Percentiles rank a stretch among this genome's conserved stretches.
Evolutionary conservation across 306 rosid genomes (phyloP).

Genomic region (Canavalia gladiata): DNA sequence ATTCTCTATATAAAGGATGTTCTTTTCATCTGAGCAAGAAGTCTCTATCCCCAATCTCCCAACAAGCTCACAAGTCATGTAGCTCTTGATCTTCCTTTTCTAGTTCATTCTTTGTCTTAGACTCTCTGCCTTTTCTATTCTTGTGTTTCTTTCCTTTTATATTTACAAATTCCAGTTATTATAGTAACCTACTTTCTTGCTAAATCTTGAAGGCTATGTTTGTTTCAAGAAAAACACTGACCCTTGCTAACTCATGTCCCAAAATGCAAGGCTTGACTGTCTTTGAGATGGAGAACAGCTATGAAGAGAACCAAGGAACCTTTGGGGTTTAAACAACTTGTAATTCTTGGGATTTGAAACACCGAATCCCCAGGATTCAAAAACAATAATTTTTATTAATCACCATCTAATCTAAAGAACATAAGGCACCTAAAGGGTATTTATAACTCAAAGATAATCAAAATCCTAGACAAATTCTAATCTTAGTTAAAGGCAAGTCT

Average conservation of each 20-base stretch:
- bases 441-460: no score
- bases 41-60: neutral
- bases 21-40: neutral
- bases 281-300: neutral
- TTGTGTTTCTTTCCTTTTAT: neutral
- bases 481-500: no score
- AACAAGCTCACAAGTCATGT: neutral
- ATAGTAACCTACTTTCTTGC: neutral
- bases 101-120: neutral
- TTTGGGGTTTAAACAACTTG: neutral
- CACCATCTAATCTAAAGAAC: no score
- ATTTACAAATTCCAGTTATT: neutral
- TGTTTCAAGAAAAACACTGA: neutral
- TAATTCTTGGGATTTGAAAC: neutral
- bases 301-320: neutral
- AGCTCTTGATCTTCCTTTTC: constrained; percentile 14
- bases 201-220: neutral
- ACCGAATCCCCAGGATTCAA: neutral
- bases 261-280: neutral
- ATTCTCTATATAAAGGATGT: constrained; percentile 14
- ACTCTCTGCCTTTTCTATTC: neutral
- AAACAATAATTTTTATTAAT: neutral
- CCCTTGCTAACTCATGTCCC: neutral
- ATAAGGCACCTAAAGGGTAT: no score
- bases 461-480: no score